Evolutionary conservation across 371 early-diverging fungal species (phyloP).

Genomic region (Conidiobolus incongruus): DNA sequence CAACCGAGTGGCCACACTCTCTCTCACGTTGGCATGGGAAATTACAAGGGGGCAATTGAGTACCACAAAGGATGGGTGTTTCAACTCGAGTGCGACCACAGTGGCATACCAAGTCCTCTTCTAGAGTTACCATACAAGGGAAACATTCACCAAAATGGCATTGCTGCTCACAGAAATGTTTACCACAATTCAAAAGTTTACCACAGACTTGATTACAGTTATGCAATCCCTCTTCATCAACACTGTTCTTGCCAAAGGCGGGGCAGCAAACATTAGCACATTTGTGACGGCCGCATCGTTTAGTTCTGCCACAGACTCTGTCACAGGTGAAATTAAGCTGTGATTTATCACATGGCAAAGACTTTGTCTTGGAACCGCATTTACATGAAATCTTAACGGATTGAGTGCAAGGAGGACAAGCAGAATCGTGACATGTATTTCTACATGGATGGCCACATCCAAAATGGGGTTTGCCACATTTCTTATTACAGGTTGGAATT

Average conservation of each 20-base stretch:
- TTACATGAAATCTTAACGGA: conserved; percentile 25
- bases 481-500: conserved; percentile 45
- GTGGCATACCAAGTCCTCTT: conserved; percentile 41
- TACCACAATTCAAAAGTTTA: conserved; percentile 31
- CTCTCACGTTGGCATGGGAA: conserved; percentile 34
- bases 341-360: neutral
- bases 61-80: conserved; percentile 56
- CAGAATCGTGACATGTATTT: conserved; percentile 45
- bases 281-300: conserved; percentile 40
- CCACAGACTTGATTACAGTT: conserved; percentile 41
- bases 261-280: conserved; percentile 31
- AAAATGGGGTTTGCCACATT: conserved; percentile 35
- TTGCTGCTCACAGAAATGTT: conserved; percentile 39
- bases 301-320: conserved; percentile 26
- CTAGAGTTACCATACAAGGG: conserved; percentile 22
- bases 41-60: conserved; percentile 33
- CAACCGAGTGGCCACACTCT: conserved; percentile 42
- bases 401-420: conserved; percentile 38
- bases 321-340: conserved; percentile 19
- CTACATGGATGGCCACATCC: conserved; percentile 53
- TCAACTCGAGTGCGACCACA: conserved; percentile 47
- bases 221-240: neutral
- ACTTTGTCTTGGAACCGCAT: conserved; percentile 21
- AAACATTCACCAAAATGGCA: conserved; percentile 47
- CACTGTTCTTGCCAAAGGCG: conserved; percentile 13